These are phyloP conservation scores for Colletotrichum eleusines DNA, from an alignment of 2,329 filamentous ascomycete genomes.

Conservation along the genomic window DNA sequence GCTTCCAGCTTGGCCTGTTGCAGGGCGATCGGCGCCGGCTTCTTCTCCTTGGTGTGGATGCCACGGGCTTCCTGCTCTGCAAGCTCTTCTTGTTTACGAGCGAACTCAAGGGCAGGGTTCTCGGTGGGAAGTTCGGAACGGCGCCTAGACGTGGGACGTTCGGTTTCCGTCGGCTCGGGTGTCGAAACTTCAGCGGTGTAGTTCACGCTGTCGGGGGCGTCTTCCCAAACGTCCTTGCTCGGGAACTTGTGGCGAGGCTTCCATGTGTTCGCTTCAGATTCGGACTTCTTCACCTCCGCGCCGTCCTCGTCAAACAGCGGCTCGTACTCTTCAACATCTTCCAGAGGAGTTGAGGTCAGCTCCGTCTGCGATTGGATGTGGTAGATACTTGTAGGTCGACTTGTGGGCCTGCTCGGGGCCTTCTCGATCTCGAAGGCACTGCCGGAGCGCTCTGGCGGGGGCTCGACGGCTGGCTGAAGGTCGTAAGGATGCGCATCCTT, in stretches of 20 bases:
- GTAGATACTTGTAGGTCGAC: slow-evolving; percentile 73
- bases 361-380: slow-evolving; percentile 65
- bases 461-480: slow-evolving; percentile 85
- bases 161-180: slow-evolving; percentile 66
- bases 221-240: slow-evolving; percentile 97
- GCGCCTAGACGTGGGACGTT: slow-evolving; percentile 51
- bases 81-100: slow-evolving; percentile 73
- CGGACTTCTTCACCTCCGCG: slow-evolving; percentile 54
- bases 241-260: slow-evolving; percentile 81
- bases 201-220: slow-evolving; percentile 87
- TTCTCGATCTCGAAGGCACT: slow-evolving; percentile 69
- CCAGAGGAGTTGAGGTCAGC: slow-evolving; percentile 76
- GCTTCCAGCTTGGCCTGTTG: slow-evolving; percentile 47
- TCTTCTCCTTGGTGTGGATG: slow-evolving; percentile 62
- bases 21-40: slow-evolving; percentile 45
- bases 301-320: slow-evolving; percentile 89
- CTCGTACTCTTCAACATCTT: slow-evolving; percentile 94
- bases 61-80: slow-evolving; percentile 66
- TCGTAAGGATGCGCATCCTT: slow-evolving; percentile 77
- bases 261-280: slow-evolving; percentile 57
- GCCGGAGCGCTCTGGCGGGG: slow-evolving; percentile 72
- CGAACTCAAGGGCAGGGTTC: slow-evolving; percentile 74
- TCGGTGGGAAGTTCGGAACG: slow-evolving; percentile 48
- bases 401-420: slow-evolving; percentile 72
- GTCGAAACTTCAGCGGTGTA: slow-evolving; percentile 86